These are phyloP conservation scores for Nowakowskiella sp. DNA, from an alignment of 192 early-diverging fungal species.

Conservation along the genomic window DNA sequence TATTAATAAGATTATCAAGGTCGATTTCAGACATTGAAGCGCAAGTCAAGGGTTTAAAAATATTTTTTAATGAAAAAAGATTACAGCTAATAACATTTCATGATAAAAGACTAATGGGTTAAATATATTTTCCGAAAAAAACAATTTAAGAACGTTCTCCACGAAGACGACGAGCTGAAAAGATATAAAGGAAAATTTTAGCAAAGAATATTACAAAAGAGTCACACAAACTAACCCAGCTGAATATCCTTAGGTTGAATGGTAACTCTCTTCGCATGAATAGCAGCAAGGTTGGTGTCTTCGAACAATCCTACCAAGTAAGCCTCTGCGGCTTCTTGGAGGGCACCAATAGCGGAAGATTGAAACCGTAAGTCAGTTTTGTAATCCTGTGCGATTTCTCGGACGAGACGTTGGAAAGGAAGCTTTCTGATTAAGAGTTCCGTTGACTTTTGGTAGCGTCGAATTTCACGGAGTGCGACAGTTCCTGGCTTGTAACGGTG, in stretches of 20 bases:
- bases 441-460: constrained; percentile 74
- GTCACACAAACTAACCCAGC: too few species aligned
- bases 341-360: constrained; percentile 55
- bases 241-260: constrained; percentile 93
- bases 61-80: too few species aligned
- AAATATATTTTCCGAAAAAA: too few species aligned
- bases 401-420: constrained; percentile 77
- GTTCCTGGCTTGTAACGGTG: constrained; percentile 68
- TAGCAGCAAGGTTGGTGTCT: constrained; percentile 29
- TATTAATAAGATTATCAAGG: too few species aligned
- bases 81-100: too few species aligned
- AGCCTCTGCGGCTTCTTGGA: constrained; percentile 88
- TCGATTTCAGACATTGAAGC: too few species aligned
- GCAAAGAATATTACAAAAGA: too few species aligned
- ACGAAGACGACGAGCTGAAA: too few species aligned
- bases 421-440: constrained; percentile 72
- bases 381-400: constrained; percentile 8
- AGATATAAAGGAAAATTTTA: too few species aligned
- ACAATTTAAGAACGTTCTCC: too few species aligned
- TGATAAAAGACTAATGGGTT: too few species aligned
- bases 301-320: constrained; percentile 35
- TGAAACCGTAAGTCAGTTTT: not conserved
- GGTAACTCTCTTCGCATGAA: constrained; percentile 90
- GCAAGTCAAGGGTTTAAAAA: too few species aligned
- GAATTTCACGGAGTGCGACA: constrained; percentile 74